Base-by-base conservation (phyloP, 1,284 basidiomycete species). In the Dichomitus squalens region DNA sequence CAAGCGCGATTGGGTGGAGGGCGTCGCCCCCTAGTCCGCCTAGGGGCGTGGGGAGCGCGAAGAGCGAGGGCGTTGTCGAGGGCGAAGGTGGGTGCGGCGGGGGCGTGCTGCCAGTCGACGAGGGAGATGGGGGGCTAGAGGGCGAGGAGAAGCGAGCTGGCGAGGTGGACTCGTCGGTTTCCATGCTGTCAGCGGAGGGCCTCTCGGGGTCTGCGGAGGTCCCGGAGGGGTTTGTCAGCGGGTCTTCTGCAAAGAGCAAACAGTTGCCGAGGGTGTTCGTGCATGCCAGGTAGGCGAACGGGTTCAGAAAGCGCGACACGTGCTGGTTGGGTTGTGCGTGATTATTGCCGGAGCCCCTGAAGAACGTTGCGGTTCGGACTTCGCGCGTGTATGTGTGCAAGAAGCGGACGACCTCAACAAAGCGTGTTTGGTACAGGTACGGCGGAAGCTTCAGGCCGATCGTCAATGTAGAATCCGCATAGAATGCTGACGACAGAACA, bases 361-460 rank as follows among this genome's bases (percentile, higher is more conserved):
- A 47, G 59, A 61, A 64, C 4, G 44, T 53, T 1, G 53, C 58
- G 18, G 61, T 52, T 62, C 77, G 70, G 4, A 69, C 31, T 58
- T 67, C 55, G 20, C 66, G 52, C 56, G 73, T 69, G 68, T 78
- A 66, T 51, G 66, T 57, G 47, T 72, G 69, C 61, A 86, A 58
- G 60, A 70, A 72, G 16, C 74, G 67, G 23, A 92, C 64, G 57
- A 87, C 74, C 9, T 81, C 79, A 8, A 69, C 69, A 65, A 91
- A 89, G 65, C 90, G 88, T 11, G 79, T 79, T 31, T 74, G 70
- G 64, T 84, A 82, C 21, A 86, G 79, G 68, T 88, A 93, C n/a
- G 91, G 92, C 0, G 92, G 87, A 35, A 93, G 79, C 70, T 93
- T 93, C 53, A 93, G 75, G 7, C 92, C 92, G 53, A 93, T 76